Evolutionary conservation across 352 stramenopile genomes (phyloP).

Genomic region (Elongisporangium anandrum): DNA sequence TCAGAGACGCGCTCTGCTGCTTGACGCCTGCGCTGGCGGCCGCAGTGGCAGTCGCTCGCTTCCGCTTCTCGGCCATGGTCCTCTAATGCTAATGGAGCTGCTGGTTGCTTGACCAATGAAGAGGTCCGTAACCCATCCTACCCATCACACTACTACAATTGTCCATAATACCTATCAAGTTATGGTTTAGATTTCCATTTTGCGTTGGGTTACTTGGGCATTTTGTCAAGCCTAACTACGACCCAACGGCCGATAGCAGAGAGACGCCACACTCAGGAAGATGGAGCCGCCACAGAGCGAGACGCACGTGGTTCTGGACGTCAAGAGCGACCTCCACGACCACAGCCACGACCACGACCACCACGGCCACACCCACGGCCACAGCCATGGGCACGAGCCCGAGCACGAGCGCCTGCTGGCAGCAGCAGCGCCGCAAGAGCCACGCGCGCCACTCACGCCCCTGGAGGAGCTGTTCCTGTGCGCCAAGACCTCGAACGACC

Average conservation of each 20-base stretch:
- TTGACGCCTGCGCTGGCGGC: background rate
- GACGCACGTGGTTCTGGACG: background rate
- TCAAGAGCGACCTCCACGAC: conserved; percentile 1
- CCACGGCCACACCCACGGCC: conserved; percentile 12
- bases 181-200: background rate
- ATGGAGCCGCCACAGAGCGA: background rate
- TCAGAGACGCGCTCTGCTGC: background rate
- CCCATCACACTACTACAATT: background rate
- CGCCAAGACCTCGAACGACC: conserved; percentile 46
- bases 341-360: conserved; percentile 17
- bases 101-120: background rate
- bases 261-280: no score
- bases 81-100: background rate
- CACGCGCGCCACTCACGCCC: conserved; percentile 25
- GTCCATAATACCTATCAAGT: background rate
- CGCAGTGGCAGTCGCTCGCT: background rate
- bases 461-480: conserved; percentile 64
- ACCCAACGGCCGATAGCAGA: background rate
- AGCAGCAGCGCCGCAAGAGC: conserved; percentile 1
- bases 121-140: background rate
- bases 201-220: background rate
- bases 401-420: conserved; percentile 3
- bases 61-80: background rate
- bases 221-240: background rate
- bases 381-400: conserved; percentile 5